Evolutionary conservation across 306 rosid species (phyloP), one percentile per base, ranked within the genome.

Genomic region (Trifolium repens): DNA sequence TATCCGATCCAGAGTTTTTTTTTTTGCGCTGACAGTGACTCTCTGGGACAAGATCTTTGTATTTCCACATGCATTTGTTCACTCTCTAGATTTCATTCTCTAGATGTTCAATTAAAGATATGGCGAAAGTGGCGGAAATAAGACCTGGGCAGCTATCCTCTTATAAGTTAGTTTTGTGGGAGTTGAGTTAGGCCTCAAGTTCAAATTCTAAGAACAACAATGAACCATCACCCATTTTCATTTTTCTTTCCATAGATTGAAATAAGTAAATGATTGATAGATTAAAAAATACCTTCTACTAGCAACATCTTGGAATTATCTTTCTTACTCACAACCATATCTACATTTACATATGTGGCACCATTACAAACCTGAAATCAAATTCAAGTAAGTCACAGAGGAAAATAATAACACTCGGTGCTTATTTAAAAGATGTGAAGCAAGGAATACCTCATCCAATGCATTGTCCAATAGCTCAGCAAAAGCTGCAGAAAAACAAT

Each of bases 401-500:
- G 44, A 58, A 42, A 78, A 68, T 40, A 59, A 57, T 72, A 30
- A 54, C 40, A 57, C 12, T 50, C n/a, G 7, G 5, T 44, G 52
- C 50, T 58, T 22, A 71, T 26, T 53, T 39, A 40, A 26, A 69
- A 40, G 24, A 76, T 30, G 40, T 26, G 19, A 73, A 8, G 55
- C 27, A 17, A 8, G 57, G 63, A 79, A 79, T 84, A 94, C 98
- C 96, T 94, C 98, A 47, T 94, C 99, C 87, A 94, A 73, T 34
- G 99, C 79, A 69, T 94, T 94, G 86, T 94, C 99, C 80, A 94
- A 75, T 77, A 94, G 91, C 92, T 94, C 98, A 0, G 99, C 98
- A 79, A 94, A 94, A 80, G 99, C 99, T 94, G 92, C 86, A 89
- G 10, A 77, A 69, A 73, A 27, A 52, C 15, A 49, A 34, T 79